These are phyloP conservation scores for Botrytis elliptica DNA, from an alignment of 2,329 filamentous ascomycete genomes.

Conservation along the genomic window DNA sequence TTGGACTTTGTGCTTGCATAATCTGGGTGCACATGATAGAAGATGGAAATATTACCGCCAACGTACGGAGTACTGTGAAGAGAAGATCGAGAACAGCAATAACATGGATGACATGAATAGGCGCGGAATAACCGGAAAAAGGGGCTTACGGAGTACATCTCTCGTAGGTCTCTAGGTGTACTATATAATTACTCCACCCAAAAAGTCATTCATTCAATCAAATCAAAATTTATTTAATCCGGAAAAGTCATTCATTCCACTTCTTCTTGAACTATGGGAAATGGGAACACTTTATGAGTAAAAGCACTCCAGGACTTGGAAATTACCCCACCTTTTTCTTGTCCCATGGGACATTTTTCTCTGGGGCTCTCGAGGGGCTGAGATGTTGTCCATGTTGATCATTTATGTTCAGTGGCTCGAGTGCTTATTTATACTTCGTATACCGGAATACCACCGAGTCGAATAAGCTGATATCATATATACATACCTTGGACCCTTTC, in stretches of 20 bases:
- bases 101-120: not conserved
- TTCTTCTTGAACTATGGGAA: not conserved
- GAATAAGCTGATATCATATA: not conserved
- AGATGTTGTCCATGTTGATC: not conserved
- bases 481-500: not conserved
- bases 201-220: not conserved
- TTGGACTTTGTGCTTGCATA: not conserved
- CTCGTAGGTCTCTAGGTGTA: too few relatives aligned
- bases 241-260: constrained; percentile 3
- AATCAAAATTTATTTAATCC: not conserved
- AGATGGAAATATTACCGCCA: not conserved
- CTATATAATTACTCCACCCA: not conserved
- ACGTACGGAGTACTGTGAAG: too few relatives aligned
- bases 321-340: constrained; percentile 5
- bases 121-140: constrained; percentile 15
- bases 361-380: not conserved
- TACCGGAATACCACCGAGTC: not conserved
- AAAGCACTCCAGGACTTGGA: not conserved
- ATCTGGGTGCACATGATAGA: not conserved
- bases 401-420: not conserved
- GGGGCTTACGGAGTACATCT: not conserved
- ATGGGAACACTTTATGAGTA: not conserved
- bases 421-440: not conserved
- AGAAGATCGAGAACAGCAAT: not conserved
- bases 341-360: constrained; percentile 1